These are phyloP conservation scores for Suillus discolor DNA, from an alignment of 768 basidiomycete species.

Conservation along the genomic window DNA sequence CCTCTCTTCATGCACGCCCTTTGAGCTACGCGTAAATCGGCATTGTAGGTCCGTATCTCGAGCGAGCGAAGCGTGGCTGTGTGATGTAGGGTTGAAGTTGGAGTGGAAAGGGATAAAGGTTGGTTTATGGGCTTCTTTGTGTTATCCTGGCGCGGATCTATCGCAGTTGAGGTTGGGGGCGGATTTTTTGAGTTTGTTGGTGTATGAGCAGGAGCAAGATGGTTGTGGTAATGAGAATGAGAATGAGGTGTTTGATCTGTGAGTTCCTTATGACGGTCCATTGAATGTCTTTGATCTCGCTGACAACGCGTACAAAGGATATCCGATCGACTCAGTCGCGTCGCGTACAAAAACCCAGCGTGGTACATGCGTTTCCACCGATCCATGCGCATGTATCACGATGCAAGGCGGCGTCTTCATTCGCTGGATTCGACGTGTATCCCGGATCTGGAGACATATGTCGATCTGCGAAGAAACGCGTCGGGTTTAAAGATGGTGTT, in stretches of 20 bases:
- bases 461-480: constrained; percentile 47
- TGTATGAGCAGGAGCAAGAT: constrained; percentile 28
- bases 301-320: constrained; percentile 33
- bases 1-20: constrained; percentile 23
- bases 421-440: constrained; percentile 23
- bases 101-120: constrained; percentile 35
- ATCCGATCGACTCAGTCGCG: constrained; percentile 38
- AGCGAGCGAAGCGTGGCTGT: constrained; percentile 32
- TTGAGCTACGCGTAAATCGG: constrained; percentile 30
- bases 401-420: constrained; percentile 33
- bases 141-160: constrained; percentile 59
- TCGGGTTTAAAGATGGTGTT: constrained; percentile 53
- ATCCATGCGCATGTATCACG: constrained; percentile 35
- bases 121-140: constrained; percentile 59
- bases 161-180: constrained; percentile 55
- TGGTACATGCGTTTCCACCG: constrained; percentile 48
- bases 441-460: constrained; percentile 49
- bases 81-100: constrained; percentile 22
- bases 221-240: constrained; percentile 7
- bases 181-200: constrained; percentile 50
- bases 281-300: constrained; percentile 17
- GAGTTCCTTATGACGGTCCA: constrained; percentile 13
- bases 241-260: constrained; percentile 22
- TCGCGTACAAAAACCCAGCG: constrained; percentile 34
- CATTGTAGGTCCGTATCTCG: constrained; percentile 31